Base-by-base conservation (phyloP, 345 rosid species). In the Microcos paniculata region DNA sequence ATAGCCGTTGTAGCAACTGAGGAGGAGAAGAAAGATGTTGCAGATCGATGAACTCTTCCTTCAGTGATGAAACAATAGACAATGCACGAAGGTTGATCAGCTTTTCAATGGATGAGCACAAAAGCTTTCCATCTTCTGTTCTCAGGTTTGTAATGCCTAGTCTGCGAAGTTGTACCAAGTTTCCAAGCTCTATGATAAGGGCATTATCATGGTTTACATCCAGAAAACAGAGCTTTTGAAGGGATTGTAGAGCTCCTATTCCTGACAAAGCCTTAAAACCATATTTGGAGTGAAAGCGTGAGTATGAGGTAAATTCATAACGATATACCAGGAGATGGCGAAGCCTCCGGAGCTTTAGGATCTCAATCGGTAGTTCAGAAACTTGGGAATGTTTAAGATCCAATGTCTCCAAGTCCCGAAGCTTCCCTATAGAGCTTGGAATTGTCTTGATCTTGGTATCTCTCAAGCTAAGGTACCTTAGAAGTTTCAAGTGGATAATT, bases 101-200 rank as follows among this genome's bases (percentile, higher is more conserved):
- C 64, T 73, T 76, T 1, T 73, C 45, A 18, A 87, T 78, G 14
- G 85, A 82, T 1, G 40, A 52, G 59, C 88, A 87, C 57, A 87
- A 31, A 48, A 19, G 45, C 33, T 55, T 59, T 48, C 87, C 90
- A 57, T 85, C 78, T 79, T 81, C 84, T 55, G 31, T 75, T 14
- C 78, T 85, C 61, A 85, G 31, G 38, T 81, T 83, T 42, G 79
- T 66, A 65, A 87, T 80, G 13, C 84, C 87, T 19, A 87, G 66
- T 61, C 84, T 76, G 28, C 82, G 77, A 12, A 87, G 80, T 46
- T 83, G 85, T 13, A 57, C 76, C 31, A 87, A 38, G 74, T 45
- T 81, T 74, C 76, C 84, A n/a, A 81, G 38, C 70, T 85, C 87
- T 23, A 23, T 51, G 14, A 62, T 53, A 0, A 77, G 16, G 3